Percentiles rank a stretch among this genome's conserved stretches.
Conservation (phyloP, 2,329 filamentous ascomycete species). For the Knoxdaviesia capensis region DNA sequence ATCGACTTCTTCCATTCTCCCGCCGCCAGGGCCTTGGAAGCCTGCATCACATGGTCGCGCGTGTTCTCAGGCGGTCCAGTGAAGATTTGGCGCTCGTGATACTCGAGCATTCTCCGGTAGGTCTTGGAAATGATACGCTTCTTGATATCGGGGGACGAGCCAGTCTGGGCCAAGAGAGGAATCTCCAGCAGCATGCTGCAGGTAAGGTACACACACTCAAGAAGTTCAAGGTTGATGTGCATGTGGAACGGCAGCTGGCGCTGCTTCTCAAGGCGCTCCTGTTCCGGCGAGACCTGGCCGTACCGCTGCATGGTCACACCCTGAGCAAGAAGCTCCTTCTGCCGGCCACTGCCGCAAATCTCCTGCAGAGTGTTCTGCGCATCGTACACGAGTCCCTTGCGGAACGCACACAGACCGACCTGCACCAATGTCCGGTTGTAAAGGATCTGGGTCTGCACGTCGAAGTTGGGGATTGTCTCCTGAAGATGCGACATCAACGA, state of each 20-base stretch:
- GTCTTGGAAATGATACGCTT: slow-evolving; percentile 99
- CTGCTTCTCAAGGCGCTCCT: slow-evolving; percentile 92
- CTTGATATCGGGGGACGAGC: slow-evolving; percentile 89
- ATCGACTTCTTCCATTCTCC: slow-evolving; percentile 98
- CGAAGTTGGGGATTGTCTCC: slow-evolving; percentile 91
- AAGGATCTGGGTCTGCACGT: slow-evolving; percentile 91
- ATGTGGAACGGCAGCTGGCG: slow-evolving; percentile 98
- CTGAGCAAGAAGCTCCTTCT: slow-evolving; percentile 95
- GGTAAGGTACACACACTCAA: slow-evolving; percentile 96
- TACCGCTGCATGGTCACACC: slow-evolving; percentile 97
- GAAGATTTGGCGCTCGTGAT: slow-evolving; percentile 98
- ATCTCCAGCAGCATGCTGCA: slow-evolving; percentile 99
- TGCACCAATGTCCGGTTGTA: slow-evolving; percentile 98
- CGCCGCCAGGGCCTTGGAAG: slow-evolving; percentile 85
- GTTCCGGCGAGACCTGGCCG: slow-evolving; percentile 88
- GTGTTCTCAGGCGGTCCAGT: slow-evolving; percentile 97
- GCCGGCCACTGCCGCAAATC: slow-evolving; percentile 89
- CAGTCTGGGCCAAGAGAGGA: slow-evolving; percentile 85
- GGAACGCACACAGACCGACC: slow-evolving; percentile 95
- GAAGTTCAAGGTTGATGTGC: slow-evolving; percentile 97
- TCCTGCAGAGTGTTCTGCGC: slow-evolving; percentile 95
- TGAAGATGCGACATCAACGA: slow-evolving; percentile 99
- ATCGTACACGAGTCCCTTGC: slow-evolving; percentile 89
- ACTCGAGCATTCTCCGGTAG: slow-evolving; percentile 96
- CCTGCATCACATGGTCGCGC: slow-evolving; percentile 97